Evolutionary conservation across 805 yeast species (phyloP).

Genomic region (Naumovozyma dairenensis): DNA sequence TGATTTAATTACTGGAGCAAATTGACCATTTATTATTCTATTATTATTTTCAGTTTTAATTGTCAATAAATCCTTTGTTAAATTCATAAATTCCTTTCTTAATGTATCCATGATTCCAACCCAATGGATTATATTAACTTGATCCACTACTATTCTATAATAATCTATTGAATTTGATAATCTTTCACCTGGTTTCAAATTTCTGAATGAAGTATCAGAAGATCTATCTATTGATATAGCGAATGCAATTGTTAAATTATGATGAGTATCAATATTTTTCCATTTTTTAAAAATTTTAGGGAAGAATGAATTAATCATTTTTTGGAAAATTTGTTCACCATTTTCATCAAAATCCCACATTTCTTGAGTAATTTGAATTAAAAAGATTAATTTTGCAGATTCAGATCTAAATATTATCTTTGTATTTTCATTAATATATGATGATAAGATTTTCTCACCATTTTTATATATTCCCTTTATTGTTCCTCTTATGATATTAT

Average conservation of each 20-base stretch:
- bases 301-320: constrained; percentile 81
- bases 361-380: constrained; percentile 84
- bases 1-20: constrained; percentile 83
- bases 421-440: constrained; percentile 64
- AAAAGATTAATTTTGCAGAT: constrained; percentile 70
- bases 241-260: constrained; percentile 83
- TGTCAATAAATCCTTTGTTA: constrained; percentile 61
- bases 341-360: constrained; percentile 98
- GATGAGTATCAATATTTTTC: constrained; percentile 82
- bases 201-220: constrained; percentile 40
- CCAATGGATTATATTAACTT: constrained; percentile 84
- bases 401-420: constrained; percentile 83
- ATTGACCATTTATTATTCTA: constrained; percentile 42
- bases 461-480: constrained; percentile 52
- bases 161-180: constrained; percentile 63
- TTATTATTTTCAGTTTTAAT: constrained; percentile 28
- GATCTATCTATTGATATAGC: constrained; percentile 56
- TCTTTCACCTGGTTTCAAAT: constrained; percentile 61
- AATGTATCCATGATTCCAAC: constrained; percentile 81
- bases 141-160: constrained; percentile 90
- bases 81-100: constrained; percentile 73
- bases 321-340: constrained; percentile 89
- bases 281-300: constrained; percentile 84
- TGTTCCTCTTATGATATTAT: constrained; percentile 52
- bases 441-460: constrained; percentile 65